Evolutionary conservation across 1,139 yeast genomes (phyloP).

Genomic region (Wickerhamomyces sp.): DNA sequence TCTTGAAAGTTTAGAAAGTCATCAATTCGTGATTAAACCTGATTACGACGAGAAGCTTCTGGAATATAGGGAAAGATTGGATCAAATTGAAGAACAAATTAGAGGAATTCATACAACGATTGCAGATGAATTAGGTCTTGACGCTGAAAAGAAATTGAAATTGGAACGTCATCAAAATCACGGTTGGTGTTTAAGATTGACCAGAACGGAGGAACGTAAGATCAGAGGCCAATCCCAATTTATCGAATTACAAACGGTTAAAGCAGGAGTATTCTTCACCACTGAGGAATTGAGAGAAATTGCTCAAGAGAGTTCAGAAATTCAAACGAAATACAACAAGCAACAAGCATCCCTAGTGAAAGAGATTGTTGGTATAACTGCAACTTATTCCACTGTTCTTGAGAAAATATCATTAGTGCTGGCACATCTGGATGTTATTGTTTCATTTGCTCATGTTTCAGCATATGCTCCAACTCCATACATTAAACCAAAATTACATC

Average conservation of each 20-base stretch:
- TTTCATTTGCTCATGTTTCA: slow-evolving; percentile 82
- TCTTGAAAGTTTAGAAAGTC: slow-evolving; percentile 67
- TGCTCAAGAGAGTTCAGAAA: slow-evolving; percentile 52
- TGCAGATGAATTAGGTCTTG: slow-evolving; percentile 74
- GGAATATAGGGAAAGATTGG: slow-evolving; percentile 53
- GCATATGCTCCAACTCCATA: slow-evolving; percentile 81
- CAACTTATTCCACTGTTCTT: slow-evolving; percentile 76
- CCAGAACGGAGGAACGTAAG: slow-evolving; percentile 82
- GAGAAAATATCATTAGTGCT: slow-evolving; percentile 58
- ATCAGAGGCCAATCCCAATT: slow-evolving; percentile 61
- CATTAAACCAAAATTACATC: slow-evolving; percentile 63
- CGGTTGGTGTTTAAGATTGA: slow-evolving; percentile 92
- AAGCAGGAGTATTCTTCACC: slow-evolving; percentile 91
- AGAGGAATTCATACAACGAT: slow-evolving; percentile 55
- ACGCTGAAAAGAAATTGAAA: slow-evolving; percentile 80
- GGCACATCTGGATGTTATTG: slow-evolving; percentile 77
- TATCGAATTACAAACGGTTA: slow-evolving; percentile 80
- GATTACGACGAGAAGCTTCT: slow-evolving; percentile 80
- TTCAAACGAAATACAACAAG: slow-evolving; percentile 61
- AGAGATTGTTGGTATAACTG: slow-evolving; percentile 74
- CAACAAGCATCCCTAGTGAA: slow-evolving; percentile 75
- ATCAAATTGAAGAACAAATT: slow-evolving; percentile 50
- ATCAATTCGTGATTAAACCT: slow-evolving; percentile 81
- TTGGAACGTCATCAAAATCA: slow-evolving; percentile 80
- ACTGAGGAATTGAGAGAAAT: slow-evolving; percentile 57